phyloP scores from a whole-genome alignment of 352 stramenopile species.

The Elongisporangium undulatum region DNA sequence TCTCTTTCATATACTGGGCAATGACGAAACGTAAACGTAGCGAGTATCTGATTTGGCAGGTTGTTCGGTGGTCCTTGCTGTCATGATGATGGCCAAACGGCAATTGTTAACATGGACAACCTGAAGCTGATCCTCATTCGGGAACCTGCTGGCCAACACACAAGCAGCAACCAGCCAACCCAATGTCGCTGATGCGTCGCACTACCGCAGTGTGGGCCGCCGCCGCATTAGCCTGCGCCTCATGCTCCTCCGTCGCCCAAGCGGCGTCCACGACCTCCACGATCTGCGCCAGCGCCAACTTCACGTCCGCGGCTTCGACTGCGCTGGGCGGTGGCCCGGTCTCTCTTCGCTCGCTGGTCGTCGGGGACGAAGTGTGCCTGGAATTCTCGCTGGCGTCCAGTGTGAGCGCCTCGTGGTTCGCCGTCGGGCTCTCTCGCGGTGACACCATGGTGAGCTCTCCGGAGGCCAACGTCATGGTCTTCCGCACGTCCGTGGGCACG shows the following conservation, averaged over 20 bases:
- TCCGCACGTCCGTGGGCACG: conserved; percentile 30
- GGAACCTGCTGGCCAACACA: background rate
- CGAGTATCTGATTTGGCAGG: background rate
- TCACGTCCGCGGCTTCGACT: conserved; percentile 35
- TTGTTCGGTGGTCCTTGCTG: background rate
- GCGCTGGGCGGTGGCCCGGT: conserved; percentile 55
- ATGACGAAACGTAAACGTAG: background rate
- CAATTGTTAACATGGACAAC: background rate
- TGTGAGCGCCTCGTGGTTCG: conserved; percentile 50
- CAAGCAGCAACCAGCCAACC: background rate
- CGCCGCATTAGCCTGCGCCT: background rate
- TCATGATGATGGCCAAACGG: background rate
- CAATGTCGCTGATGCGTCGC: background rate
- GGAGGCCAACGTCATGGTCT: conserved; percentile 67
- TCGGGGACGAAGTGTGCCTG: conserved; percentile 56
- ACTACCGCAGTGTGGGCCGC: background rate
- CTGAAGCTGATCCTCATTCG: background rate
- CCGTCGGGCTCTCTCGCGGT: conserved; percentile 38
- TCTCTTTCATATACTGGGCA: too few species aligned
- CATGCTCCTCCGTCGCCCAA: background rate
- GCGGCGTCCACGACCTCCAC: conserved; percentile 14
- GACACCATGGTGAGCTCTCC: conserved; percentile 68
- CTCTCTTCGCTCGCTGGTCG: conserved; percentile 48
- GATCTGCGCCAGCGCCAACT: conserved; percentile 52
- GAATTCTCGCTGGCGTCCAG: conserved; percentile 51